Percentiles rank a stretch among this genome's conserved stretches.
Conservation (phyloP, 2,329 filamentous ascomycete genomes). For the Zasmidium cellare region DNA sequence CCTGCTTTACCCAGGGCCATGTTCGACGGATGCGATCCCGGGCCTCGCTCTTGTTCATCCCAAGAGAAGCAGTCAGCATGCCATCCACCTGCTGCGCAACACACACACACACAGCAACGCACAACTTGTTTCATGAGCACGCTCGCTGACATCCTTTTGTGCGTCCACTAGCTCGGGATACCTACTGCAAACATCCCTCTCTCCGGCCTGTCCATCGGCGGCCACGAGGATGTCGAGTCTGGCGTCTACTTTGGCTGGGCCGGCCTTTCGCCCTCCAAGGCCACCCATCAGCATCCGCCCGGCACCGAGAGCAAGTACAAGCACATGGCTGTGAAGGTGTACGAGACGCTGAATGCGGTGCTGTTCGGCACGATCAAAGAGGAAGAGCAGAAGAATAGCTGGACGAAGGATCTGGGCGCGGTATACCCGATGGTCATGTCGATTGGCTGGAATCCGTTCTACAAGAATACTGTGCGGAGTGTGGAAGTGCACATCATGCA, state of each 20-base stretch:
- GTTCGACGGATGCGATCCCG: constrained; percentile 5
- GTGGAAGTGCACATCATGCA: constrained; percentile 70
- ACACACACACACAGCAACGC: constrained; percentile 10
- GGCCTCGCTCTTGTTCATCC: not conserved
- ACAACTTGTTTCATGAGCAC: constrained; percentile 9
- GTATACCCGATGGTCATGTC: constrained; percentile 89
- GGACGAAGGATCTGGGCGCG: constrained; percentile 22
- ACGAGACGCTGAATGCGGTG: constrained; percentile 17
- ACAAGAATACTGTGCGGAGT: constrained; percentile 82
- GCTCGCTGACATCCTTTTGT: constrained; percentile 15
- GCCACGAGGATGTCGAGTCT: constrained; percentile 61
- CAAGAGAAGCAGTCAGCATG: constrained; percentile 11
- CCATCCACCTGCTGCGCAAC: constrained; percentile 6
- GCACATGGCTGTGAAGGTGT: constrained; percentile 23
- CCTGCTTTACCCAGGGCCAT: not conserved
- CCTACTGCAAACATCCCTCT: constrained; percentile 87
- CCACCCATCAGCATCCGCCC: constrained; percentile 25
- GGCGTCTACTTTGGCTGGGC: constrained; percentile 96
- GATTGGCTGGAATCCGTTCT: constrained; percentile 97
- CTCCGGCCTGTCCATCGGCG: constrained; percentile 69
- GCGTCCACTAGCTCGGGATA: constrained; percentile 72
- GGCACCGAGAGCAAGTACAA: constrained; percentile 26
- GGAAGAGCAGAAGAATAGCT: constrained; percentile 6
- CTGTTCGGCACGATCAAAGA: constrained; percentile 10
- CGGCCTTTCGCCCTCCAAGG: constrained; percentile 53